phyloP scores from a whole-genome alignment of 129 eudicot genomes.

The Artemisia annua region DNA sequence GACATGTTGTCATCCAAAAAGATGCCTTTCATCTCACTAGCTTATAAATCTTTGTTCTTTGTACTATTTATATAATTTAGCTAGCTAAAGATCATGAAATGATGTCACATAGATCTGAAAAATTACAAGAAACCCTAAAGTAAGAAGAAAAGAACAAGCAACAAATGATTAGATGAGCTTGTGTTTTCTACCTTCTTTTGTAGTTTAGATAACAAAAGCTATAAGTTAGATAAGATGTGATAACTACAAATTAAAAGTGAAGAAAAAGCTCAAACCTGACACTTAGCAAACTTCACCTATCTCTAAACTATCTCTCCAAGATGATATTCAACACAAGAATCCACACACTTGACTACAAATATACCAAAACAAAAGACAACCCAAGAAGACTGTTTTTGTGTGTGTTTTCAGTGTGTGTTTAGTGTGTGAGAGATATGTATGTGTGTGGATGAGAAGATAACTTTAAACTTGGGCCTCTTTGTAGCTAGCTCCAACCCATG shows the following conservation, averaged over 20 bases:
- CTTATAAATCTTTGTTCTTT: slow-evolving; percentile 17
- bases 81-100: neutral
- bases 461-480: slow-evolving; percentile 31
- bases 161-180: slow-evolving; percentile 24
- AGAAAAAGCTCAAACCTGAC: slow-evolving; percentile 47
- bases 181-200: slow-evolving; percentile 13
- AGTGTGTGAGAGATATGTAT: slow-evolving; percentile 25
- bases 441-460: slow-evolving; percentile 37
- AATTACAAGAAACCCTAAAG: slow-evolving; percentile 39
- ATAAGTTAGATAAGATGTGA: slow-evolving; percentile 24
- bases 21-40: slow-evolving; percentile 44
- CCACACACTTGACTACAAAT: slow-evolving; percentile 42
- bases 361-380: slow-evolving; percentile 41
- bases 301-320: slow-evolving; percentile 29
- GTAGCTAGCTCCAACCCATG: slow-evolving; percentile 41
- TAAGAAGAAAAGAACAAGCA: slow-evolving; percentile 27
- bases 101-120: slow-evolving; percentile 38
- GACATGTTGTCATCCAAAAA: slow-evolving; percentile 58
- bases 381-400: slow-evolving; percentile 8
- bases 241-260: slow-evolving; percentile 31
- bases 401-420: neutral
- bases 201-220: slow-evolving; percentile 18
- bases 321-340: slow-evolving; percentile 44
- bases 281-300: slow-evolving; percentile 28
- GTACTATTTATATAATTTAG: slow-evolving; percentile 17